A percentile compares a stretch with the other conserved stretches of the same genome.
phyloP scores from a whole-genome alignment of 495 filamentous ascomycete genomes.

The Neurospora sp. region DNA sequence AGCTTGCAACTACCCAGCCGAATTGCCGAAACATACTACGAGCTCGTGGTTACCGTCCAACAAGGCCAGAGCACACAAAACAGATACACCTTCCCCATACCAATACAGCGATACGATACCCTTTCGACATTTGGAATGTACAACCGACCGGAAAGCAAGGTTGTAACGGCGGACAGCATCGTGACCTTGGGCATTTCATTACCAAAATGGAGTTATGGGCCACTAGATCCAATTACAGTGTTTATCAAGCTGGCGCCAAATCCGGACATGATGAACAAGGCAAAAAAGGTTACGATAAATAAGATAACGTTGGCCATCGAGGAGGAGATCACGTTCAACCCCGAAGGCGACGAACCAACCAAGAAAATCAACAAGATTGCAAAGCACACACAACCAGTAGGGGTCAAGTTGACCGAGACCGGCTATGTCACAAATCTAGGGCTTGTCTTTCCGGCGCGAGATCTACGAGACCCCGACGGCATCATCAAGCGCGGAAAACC shows the following conservation, averaged over 20 bases:
- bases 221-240: slow-evolving; percentile 87
- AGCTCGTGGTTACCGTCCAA: slow-evolving; percentile 91
- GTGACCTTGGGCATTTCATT: slow-evolving; percentile 86
- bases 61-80: slow-evolving; percentile 77
- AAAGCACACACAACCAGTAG: slow-evolving; percentile 71
- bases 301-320: slow-evolving; percentile 92
- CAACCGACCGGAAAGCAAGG: slow-evolving; percentile 83
- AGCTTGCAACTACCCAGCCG: slow-evolving; percentile 84
- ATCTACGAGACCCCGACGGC: slow-evolving; percentile 78
- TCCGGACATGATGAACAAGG: slow-evolving; percentile 80
- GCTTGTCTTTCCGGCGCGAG: slow-evolving; percentile 83
- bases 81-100: slow-evolving; percentile 86
- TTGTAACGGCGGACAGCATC: slow-evolving; percentile 76
- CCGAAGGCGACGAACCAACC: slow-evolving; percentile 93
- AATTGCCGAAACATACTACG: slow-evolving; percentile 92
- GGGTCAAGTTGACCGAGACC: slow-evolving; percentile 71
- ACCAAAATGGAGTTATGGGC: slow-evolving; percentile 93
- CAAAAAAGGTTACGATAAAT: slow-evolving; percentile 84
- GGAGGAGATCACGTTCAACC: slow-evolving; percentile 95
- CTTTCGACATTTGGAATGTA: slow-evolving; percentile 99
- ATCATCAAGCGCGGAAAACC: slow-evolving; percentile 75
- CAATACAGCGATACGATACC: slow-evolving; percentile 86
- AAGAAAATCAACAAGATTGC: slow-evolving; percentile 80
- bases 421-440: slow-evolving; percentile 89
- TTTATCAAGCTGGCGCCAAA: slow-evolving; percentile 91